Evolutionary conservation across 768 basidiomycete genomes (phyloP).

Genomic region (Lactarius tabidus): DNA sequence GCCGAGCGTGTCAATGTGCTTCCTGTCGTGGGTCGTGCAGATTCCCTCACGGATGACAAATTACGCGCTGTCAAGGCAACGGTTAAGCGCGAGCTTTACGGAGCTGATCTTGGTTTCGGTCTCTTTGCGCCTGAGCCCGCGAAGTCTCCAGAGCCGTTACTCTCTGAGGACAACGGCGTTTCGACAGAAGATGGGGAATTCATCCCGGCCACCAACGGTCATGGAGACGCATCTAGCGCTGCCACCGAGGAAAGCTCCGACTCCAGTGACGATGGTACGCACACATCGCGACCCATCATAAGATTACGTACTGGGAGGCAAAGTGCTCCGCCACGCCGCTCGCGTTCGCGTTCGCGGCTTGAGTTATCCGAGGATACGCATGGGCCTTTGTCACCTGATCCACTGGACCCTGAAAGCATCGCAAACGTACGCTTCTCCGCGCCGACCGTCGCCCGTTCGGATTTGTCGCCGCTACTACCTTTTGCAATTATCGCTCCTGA

Average conservation of each 20-base stretch:
- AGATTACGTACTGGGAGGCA: constrained; percentile 58
- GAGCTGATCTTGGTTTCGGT: constrained; percentile 70
- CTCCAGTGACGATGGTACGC: constrained; percentile 47
- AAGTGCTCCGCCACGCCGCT: constrained; percentile 40
- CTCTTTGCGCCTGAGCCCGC: constrained; percentile 55
- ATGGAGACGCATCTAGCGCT: constrained; percentile 28
- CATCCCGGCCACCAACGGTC: constrained; percentile 26
- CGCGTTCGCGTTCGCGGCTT: constrained; percentile 70
- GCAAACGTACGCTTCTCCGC: constrained; percentile 79
- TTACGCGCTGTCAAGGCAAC: constrained; percentile 66
- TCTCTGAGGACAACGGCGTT: constrained; percentile 6
- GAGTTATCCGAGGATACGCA: constrained; percentile 53
- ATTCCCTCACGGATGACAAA: constrained; percentile 79
- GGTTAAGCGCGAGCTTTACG: constrained; percentile 61
- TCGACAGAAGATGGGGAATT: constrained; percentile 8
- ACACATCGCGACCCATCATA: constrained; percentile 69
- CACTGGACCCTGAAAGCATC: constrained; percentile 60
- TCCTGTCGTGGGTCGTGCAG: constrained; percentile 74
- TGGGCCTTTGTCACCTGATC: constrained; percentile 54
- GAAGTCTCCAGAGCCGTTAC: constrained; percentile 19
- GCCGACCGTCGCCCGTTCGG: constrained; percentile 55
- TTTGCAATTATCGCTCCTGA: constrained; percentile 82
- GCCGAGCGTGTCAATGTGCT: constrained; percentile 73
- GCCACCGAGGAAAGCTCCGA: constrained; percentile 33
- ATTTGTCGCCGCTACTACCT: constrained; percentile 58